Base-by-base conservation (phyloP, 306 rosid species). In the Biancaea sappan region DNA sequence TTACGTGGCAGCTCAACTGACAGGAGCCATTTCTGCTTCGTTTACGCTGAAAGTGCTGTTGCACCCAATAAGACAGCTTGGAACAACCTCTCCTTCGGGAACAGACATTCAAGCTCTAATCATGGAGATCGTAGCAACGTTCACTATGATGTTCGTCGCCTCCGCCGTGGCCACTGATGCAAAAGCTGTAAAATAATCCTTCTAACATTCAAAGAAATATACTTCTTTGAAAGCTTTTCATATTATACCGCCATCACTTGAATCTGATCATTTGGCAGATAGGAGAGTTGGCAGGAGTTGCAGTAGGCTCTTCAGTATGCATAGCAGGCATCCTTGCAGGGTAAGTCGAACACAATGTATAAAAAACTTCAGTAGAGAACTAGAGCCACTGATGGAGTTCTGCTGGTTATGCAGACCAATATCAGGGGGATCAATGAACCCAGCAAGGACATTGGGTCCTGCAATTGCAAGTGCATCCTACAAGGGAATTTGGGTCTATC, bases 361-460 rank as follows among this genome's bases (percentile, higher is more conserved):
- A 28, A 37, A 59, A 46, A 29, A 15, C 41, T 9, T 56, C 5
- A 11, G 37, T 13, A 15, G 31, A 12, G 15, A 38, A 14, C 24
- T 13, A 41, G 43, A 43, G 29, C 4, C 5, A n/a, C 37, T 24
- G 29, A 28, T 57, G 76, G 51, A 6, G n/a, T 43, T 80, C 77
- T 59, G 6, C 6, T 21, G 63, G 57, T 44, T 64, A 75, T 68
- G 1, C 85, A 91, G 97, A 67, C 97, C 98, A 21, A 71, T 91
- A 78, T 89, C 96, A 29, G 98, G 97, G 26, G 96, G 97, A 35
- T 94, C 96, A 34, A 88, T 89, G 98, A 94, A 94, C 81, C 96
- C 97, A 18, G 98, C 91, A 15, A 89, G 98, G 68, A 79, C 98
- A 57, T 16, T 89, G 29, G 97, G 94, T 21, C 97, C 98, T 18